phyloP scores from a whole-genome alignment of 805 yeast species.

The Hanseniaspora taiwanica region DNA sequence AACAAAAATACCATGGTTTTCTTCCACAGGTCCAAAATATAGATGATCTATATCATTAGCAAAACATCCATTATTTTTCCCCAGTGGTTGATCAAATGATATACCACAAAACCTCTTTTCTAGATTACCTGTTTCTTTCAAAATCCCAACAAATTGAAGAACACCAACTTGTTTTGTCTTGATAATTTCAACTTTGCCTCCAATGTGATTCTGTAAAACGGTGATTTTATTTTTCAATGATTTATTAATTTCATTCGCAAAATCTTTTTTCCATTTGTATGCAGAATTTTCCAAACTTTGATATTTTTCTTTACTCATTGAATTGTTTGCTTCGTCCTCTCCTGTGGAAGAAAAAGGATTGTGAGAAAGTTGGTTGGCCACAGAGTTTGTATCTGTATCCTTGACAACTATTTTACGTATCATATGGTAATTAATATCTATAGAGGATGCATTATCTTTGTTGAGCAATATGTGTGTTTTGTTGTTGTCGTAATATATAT shows the following conservation, averaged over 20 bases:
- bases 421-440: background rate
- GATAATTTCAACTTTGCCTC: slow-evolving; percentile 16
- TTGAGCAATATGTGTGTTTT: too few species aligned
- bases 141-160: slow-evolving; percentile 56
- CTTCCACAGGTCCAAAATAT: slow-evolving; percentile 42
- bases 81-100: slow-evolving; percentile 73
- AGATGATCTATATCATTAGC: slow-evolving; percentile 31
- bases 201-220: background rate
- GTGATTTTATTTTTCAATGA: background rate
- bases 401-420: background rate
- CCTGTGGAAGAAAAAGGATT: background rate
- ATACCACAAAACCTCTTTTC: slow-evolving; percentile 68
- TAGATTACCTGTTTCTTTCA: slow-evolving; percentile 40
- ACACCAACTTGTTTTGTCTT: slow-evolving; percentile 48
- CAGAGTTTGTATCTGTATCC: background rate
- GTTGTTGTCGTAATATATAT: background rate
- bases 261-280: slow-evolving; percentile 56
- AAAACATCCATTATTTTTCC: slow-evolving; percentile 72
- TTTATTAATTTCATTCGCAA: background rate
- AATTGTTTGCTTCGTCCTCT: background rate
- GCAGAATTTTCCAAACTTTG: slow-evolving; percentile 38
- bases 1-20: slow-evolving; percentile 65
- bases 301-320: background rate
- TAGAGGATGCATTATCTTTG: too few species aligned
- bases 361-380: background rate